Conservation (phyloP, 371 early-diverging fungal species). For the Coemansia sp. region DNA sequence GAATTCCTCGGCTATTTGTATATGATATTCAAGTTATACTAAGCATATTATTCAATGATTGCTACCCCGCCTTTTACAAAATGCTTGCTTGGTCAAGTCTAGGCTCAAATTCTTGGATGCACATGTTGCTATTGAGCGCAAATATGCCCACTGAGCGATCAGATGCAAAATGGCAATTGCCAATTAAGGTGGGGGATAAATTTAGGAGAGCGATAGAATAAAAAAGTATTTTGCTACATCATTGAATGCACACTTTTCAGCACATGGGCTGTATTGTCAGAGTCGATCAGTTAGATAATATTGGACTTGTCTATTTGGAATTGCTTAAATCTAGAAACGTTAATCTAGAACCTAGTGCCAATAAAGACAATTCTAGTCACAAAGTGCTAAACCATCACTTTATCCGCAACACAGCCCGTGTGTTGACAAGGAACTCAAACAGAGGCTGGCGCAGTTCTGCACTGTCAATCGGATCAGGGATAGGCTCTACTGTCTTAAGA, state of each 20-base stretch:
- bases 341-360: not conserved
- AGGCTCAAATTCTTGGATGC: not conserved
- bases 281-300: not conserved
- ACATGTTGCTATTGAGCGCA: not conserved
- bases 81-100: not conserved
- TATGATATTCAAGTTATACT: not conserved
- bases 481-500: conserved; percentile 15
- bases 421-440: conserved; percentile 44
- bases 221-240: too few species aligned
- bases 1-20: conserved; percentile 9
- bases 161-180: not conserved
- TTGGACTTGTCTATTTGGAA: not conserved
- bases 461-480: conserved; percentile 43
- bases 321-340: not conserved
- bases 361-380: not conserved
- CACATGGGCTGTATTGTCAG: not conserved
- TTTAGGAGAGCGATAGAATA: not conserved
- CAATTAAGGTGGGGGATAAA: not conserved
- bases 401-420: conserved; percentile 42
- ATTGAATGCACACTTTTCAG: not conserved
- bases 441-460: conserved; percentile 37
- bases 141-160: not conserved
- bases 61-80: not conserved
- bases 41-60: not conserved
- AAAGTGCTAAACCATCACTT: conserved; percentile 9